Base-by-base conservation (phyloP, 2,329 filamentous ascomycete species). In the Pseudogymnoascus sp. region DNA sequence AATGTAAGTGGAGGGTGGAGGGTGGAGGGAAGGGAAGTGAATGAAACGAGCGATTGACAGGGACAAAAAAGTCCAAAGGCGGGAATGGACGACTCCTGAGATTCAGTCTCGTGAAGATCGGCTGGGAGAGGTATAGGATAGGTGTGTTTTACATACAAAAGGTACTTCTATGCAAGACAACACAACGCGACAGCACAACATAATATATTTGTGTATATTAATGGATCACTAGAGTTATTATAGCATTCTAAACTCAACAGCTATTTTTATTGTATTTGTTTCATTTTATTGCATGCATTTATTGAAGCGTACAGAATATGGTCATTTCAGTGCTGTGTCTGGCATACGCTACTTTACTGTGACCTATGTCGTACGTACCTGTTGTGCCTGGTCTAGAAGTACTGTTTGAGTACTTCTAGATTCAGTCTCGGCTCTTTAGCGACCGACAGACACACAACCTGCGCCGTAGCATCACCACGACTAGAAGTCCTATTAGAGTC, bases 41-140 rank as follows among this genome's bases (percentile, higher is more conserved):
- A 58, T 36, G 52, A 58, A 33, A 58, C 52, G 29, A 36, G 48
- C 18, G 27, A 58, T 31, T 31, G 48, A 58, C 52, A 58, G 52
- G 29, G 29, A 58, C 52, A 58, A 36, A 33, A 36, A 33, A 12
- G 52, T 58, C 29, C 52, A 35, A 45, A 58, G 52, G n/a, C 52
- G 52, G 52, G 52, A 36, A 33, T 58, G 52, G 52, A 25, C 18
- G 52, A 33, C 29, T 33, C 52, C 52, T 58, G 52, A 25, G 40
- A 45, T 45, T 45, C 40, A 45, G 39, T 42, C 39, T 25, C 37
- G 37, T 42, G 39, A 3, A 25, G 18, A 42, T 40, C 37, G 37
- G 37, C 10, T 21, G 37, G 5, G 6, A 18, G 13, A 21, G 8
- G 40, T 45, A 45, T 6, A 27, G 10, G 3, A 5, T 3, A 7